Evolutionary conservation across 805 yeast species (phyloP).

Genomic region (Kuraishia borneana): DNA sequence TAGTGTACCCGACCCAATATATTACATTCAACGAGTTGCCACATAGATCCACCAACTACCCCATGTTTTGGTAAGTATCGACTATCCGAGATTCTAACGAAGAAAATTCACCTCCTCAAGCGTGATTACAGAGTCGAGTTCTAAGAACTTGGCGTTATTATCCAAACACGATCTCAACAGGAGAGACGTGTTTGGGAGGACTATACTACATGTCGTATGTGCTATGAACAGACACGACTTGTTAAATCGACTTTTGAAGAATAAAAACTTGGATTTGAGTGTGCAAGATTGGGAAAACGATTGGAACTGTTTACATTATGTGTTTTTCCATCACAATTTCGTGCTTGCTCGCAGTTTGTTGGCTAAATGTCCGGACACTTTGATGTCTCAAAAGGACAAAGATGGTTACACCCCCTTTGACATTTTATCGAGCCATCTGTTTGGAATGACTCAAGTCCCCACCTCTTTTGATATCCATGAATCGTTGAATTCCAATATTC

Average conservation of each 20-base stretch:
- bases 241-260: slow-evolving; percentile 33
- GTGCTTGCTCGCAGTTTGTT: slow-evolving; percentile 38
- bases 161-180: slow-evolving; percentile 26
- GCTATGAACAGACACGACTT: slow-evolving; percentile 35
- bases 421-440: slow-evolving; percentile 28
- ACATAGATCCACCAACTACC: no score
- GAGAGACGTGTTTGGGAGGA: slow-evolving; percentile 61
- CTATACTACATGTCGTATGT: slow-evolving; percentile 46
- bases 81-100: no score
- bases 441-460: neutral
- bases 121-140: no score
- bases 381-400: slow-evolving; percentile 53
- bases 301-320: slow-evolving; percentile 72
- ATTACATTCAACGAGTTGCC: no score
- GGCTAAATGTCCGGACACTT: slow-evolving; percentile 10
- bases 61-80: no score
- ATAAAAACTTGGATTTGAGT: slow-evolving; percentile 32
- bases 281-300: slow-evolving; percentile 63
- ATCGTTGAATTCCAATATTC: neutral
- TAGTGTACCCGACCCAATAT: no score
- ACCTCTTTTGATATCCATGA: neutral
- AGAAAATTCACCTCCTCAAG: no score
- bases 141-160: slow-evolving; percentile 10
- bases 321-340: slow-evolving; percentile 46
- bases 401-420: slow-evolving; percentile 68